phyloP scores from a whole-genome alignment of 495 filamentous ascomycete genomes.

The Xylaria castorea region DNA sequence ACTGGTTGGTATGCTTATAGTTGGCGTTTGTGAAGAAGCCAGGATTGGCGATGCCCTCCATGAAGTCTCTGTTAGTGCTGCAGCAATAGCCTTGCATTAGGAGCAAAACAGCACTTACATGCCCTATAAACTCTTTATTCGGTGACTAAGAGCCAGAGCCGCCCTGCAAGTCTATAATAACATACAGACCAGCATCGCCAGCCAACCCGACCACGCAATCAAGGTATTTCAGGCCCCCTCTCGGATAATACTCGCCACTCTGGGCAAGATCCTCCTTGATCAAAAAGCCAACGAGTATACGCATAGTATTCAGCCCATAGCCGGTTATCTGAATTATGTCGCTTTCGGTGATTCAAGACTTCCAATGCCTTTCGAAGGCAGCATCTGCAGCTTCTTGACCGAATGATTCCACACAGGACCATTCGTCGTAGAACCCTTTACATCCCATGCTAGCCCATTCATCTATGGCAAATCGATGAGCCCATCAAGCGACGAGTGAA shows the following conservation, averaged over 20 bases:
- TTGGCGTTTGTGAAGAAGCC: conserved; percentile 60
- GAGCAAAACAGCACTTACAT: conserved; percentile 28
- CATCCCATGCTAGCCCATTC: conserved; percentile 63
- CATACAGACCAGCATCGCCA: conserved; percentile 59
- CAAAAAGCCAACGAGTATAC: conserved; percentile 69
- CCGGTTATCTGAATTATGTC: conserved; percentile 59
- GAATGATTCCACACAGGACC: conserved; percentile 59
- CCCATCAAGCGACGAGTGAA: conserved; percentile 52
- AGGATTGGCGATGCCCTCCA: conserved; percentile 2
- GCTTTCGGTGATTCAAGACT: conserved; percentile 57
- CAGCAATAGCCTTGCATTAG: neutral
- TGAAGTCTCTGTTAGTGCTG: conserved; percentile 42
- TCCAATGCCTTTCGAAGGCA: conserved; percentile 62
- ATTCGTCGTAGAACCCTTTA: conserved; percentile 53
- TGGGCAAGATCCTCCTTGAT: conserved; percentile 62
- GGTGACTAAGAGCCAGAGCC: conserved; percentile 63
- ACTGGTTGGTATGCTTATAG: conserved; percentile 61
- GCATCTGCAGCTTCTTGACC: conserved; percentile 58
- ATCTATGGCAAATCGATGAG: conserved; percentile 61
- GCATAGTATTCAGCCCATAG: conserved; percentile 63
- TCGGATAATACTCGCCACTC: conserved; percentile 54
- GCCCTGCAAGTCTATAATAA: conserved; percentile 65
- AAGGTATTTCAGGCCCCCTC: conserved; percentile 55
- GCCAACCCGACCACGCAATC: conserved; percentile 45
- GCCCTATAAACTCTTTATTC: conserved; percentile 59